Evolutionary conservation across 129 eudicot species (phyloP).

Genomic region (Centrapalus pauciflorus): DNA sequence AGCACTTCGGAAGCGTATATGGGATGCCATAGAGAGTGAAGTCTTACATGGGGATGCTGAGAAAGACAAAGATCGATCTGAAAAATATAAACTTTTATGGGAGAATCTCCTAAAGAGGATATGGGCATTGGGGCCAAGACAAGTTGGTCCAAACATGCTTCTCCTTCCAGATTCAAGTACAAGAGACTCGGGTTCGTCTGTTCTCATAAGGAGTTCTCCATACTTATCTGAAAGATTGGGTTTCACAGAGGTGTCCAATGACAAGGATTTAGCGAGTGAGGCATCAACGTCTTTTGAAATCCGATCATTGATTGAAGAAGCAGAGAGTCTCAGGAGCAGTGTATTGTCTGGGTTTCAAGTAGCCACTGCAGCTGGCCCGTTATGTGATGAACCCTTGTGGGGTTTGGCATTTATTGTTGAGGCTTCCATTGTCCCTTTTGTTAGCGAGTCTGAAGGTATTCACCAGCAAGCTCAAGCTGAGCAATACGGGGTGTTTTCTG

Average conservation of each 20-base stretch:
- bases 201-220: conserved; percentile 52
- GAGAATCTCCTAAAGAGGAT: conserved; percentile 53
- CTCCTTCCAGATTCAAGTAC: conserved; percentile 53
- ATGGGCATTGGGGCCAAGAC: conserved; percentile 93
- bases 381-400: conserved; percentile 99
- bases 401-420: conserved; percentile 84
- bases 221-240: conserved; percentile 75
- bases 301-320: conserved; percentile 52
- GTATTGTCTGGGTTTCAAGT: conserved; percentile 91
- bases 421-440: conserved; percentile 49
- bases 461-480: conserved; percentile 41
- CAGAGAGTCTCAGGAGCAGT: conserved; percentile 66
- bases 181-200: conserved; percentile 29
- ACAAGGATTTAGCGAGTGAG: conserved; percentile 5
- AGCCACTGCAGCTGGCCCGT: conserved; percentile 88
- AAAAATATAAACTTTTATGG: conserved; percentile 64
- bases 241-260: conserved; percentile 29
- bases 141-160: conserved; percentile 90
- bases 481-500: conserved; percentile 76
- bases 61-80: conserved; percentile 39
- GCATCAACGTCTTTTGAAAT: conserved; percentile 24
- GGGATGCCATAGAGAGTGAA: conserved; percentile 73
- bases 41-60: conserved; percentile 35
- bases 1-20: conserved; percentile 60
- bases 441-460: conserved; percentile 35